Evolutionary conservation across 129 eudicot species (phyloP), one percentile per base, ranked within the genome.

Genomic region (Flaveria sonorensis): DNA sequence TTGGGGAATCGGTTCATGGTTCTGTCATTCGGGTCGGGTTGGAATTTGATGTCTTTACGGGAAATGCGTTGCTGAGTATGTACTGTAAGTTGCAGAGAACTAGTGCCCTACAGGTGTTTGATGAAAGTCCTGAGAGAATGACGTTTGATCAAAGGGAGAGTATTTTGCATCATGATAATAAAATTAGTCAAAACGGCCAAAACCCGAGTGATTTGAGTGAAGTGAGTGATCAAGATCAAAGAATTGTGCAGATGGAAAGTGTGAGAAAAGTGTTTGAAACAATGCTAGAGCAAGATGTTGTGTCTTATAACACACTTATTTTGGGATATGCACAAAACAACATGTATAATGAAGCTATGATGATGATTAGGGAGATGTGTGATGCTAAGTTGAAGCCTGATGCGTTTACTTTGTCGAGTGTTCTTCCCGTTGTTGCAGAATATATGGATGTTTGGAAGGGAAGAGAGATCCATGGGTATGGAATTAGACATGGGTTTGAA

Each of bases 401-500:
- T 85, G 82, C 87, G 2, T 92, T 84, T 78, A 92, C 93, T 55
- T 77, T 90, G 23, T 89, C 98, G 4, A 86, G 76, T 52, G 59
- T 90, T 9, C 92, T 92, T 83, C 96, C 94, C 0, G 7, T 92
- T 63, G 82, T 90, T 83, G 66, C 92, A 5, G 80, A 81, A 45
- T 50, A 83, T 73, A 86, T 85, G 50, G 89, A 92, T 83, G 74
- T 85, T 9, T 55, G 55, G 69, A 89, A 81, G 72, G 98, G 98
- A 40, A 89, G 85, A 69, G 98, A 92, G 82, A 88, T 90, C 18
- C 98, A 92, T 82, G 94, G 96, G 40, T 88, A 90, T 78, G 89
- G 83, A 16, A 77, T 83, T 46, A 86, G 96, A 23, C 88, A 79
- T 21, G 87, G 90, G 45, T 81, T 85, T 67, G 90, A 86, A 45